Percentiles rank a stretch among this genome's conserved stretches.
phyloP scores from a whole-genome alignment of 2,329 filamentous ascomycete species.

The Scytalidium sp. region DNA sequence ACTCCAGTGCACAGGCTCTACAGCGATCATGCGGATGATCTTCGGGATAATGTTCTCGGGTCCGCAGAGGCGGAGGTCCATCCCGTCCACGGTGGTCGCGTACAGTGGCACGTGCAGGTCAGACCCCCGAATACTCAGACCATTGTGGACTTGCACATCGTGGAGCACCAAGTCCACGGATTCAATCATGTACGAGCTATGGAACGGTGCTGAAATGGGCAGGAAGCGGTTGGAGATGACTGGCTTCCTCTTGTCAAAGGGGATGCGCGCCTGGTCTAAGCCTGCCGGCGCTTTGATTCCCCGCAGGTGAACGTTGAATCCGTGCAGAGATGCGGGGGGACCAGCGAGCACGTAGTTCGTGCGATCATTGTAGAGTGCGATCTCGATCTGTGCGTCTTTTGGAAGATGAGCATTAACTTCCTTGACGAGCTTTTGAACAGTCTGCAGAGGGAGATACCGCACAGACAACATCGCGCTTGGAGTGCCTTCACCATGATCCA shows the following conservation, averaged over 20 bases:
- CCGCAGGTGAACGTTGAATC: constrained; percentile 9
- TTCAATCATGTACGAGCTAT: constrained; percentile 30
- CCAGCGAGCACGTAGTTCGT: constrained; percentile 11
- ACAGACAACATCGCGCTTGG: constrained; percentile 97
- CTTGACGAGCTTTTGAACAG: constrained; percentile 91
- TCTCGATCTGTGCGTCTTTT: background rate
- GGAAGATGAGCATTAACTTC: constrained; percentile 85
- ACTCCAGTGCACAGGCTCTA: constrained; percentile 24
- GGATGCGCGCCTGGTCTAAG: constrained; percentile 25
- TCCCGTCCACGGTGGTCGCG: constrained; percentile 26
- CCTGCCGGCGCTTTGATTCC: constrained; percentile 18
- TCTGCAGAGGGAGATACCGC: constrained; percentile 76
- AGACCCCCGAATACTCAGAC: constrained; percentile 27
- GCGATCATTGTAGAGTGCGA: constrained; percentile 9
- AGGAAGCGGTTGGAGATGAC: constrained; percentile 29
- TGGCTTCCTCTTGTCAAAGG: constrained; percentile 29
- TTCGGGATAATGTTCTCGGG: constrained; percentile 11
- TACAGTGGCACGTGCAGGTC: constrained; percentile 42
- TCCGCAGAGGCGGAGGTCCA: constrained; percentile 20
- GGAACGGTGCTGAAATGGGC: constrained; percentile 38
- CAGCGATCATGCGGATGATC: constrained; percentile 25
- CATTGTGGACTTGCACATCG: constrained; percentile 14
- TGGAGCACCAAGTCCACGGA: constrained; percentile 21
- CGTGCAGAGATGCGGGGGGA: constrained; percentile 4
- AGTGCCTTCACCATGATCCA: constrained; percentile 83